Conservation (phyloP, 1,284 basidiomycete genomes). For the Abortiporus biennis region DNA sequence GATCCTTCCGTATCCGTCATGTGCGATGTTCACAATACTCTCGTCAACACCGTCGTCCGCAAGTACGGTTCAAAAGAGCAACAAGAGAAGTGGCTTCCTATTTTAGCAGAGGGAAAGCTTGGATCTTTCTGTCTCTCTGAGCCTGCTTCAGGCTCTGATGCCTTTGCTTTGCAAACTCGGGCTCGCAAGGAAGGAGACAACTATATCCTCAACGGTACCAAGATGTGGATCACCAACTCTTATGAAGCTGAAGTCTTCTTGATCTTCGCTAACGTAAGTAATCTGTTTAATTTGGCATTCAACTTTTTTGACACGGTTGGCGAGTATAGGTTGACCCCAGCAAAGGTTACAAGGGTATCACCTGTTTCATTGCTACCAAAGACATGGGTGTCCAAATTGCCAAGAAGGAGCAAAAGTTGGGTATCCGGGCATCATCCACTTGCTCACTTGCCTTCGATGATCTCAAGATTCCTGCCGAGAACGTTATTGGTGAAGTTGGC, state of each 20-base stretch:
- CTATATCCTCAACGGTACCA: conserved; percentile 90
- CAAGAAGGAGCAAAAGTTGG: conserved; percentile 99
- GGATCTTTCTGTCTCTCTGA: conserved; percentile 97
- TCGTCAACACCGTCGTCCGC: conserved; percentile 93
- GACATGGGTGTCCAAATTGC: conserved; percentile 97
- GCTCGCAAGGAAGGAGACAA: conserved; percentile 82
- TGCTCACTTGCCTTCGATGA: conserved; percentile 97
- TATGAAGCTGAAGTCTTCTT: conserved; percentile 92
- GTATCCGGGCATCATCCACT: conserved; percentile 95
- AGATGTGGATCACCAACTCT: conserved; percentile 99
- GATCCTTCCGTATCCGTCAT: conserved; percentile 96
- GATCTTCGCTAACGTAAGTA: conserved; percentile 85
- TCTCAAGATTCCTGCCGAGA: conserved; percentile 86
- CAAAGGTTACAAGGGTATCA: conserved; percentile 99
- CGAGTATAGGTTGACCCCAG: conserved; percentile 68
- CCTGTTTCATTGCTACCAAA: conserved; percentile 94
- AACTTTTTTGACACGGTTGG: not conserved
- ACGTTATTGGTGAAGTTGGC: conserved; percentile 90
- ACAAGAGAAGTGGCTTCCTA: conserved; percentile 86
- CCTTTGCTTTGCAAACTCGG: conserved; percentile 93
- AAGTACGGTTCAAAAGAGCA: conserved; percentile 84
- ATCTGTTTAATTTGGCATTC: not conserved
- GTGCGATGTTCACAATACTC: conserved; percentile 97
- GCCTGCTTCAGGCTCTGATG: conserved; percentile 90
- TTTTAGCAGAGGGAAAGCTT: conserved; percentile 79